Conservation (phyloP, 108 stramenopile species). For the Cyclostephanos tholiformis region DNA sequence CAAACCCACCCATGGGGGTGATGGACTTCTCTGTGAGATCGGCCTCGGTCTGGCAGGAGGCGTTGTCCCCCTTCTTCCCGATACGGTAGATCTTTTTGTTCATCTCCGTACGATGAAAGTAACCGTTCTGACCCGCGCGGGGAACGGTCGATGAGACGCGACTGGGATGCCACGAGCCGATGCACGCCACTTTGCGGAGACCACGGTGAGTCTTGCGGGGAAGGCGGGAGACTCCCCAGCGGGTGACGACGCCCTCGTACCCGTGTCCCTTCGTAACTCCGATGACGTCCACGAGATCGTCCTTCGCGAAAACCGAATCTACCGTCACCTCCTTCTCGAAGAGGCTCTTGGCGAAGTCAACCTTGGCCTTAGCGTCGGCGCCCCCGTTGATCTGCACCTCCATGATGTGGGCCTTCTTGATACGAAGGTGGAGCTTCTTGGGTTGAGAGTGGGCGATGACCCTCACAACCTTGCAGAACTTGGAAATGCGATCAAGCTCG, state of each 20-base stretch:
- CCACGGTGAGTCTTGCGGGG: conserved; percentile 99
- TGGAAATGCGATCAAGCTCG: conserved; percentile 98
- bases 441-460: conserved; percentile 99
- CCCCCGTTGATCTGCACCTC: conserved; percentile 99
- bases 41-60: conserved; percentile 92
- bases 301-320: conserved; percentile 95
- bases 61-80: conserved; percentile 96
- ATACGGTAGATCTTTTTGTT: conserved; percentile 99
- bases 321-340: conserved; percentile 98
- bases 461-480: conserved; percentile 98
- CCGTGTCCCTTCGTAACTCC: conserved; percentile 99
- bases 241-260: conserved; percentile 97
- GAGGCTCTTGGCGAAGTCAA: conserved; percentile 96
- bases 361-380: conserved; percentile 93
- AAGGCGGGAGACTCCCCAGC: conserved; percentile 99
- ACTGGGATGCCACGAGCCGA: conserved; percentile 99
- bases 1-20: conserved; percentile 99
- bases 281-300: conserved; percentile 95
- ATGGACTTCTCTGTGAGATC: conserved; percentile 99
- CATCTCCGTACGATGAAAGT: conserved; percentile 99
- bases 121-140: conserved; percentile 99
- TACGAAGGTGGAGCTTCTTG: conserved; percentile 95
- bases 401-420: conserved; percentile 99
- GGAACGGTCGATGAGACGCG: conserved; percentile 97
- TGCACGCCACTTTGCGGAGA: conserved; percentile 99